Base-by-base conservation (phyloP, 1,284 basidiomycete genomes). In the Irpex lacteus region DNA sequence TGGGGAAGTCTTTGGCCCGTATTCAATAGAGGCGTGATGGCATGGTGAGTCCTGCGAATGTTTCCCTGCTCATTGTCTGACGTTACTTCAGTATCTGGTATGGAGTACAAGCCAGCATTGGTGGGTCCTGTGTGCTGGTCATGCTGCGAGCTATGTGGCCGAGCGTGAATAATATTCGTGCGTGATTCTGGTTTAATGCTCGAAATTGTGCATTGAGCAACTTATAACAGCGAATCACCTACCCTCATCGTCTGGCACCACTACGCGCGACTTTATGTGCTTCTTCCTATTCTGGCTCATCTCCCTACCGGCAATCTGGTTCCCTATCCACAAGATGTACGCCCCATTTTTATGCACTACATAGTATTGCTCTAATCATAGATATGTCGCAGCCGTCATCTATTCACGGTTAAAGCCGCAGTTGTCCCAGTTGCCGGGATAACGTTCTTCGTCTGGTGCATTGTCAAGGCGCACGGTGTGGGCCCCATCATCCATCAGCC, bases 241-340 rank as follows among this genome's bases (percentile, higher is more conserved):
- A 69, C 88, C 91, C 9, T 85, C 79, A 15, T 87, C 85, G 6
- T 86, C 90, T 59, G 90, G 90, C 37, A 91, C 85, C 13, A 89
- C 81, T 56, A 89, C 88, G 2, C 78, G 82, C 49, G 87, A 91
- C 73, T 90, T 91, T 70, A 77, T 95, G 76, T 87, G 86, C 67
- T 96, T 96, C 83, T 89, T 95, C 81, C 79, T 96, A 66, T 96
- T 95, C 80, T 94, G 91, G 86, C 77, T 94, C 52, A 81, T 94
- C 62, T 91, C 87, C 38, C 80, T 95, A 9, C 90, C 92, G 3
- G 86, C 88, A 32, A 90, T 94, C 67, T 92, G 87, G 86, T 88
- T 93, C 64, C 90, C 90, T 3, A 87, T 94, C 53, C 90, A 94
- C 78, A 85, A 90, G 73, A 88, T 95, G 86, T 87, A 70, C 64